Evolutionary conservation across 1,284 basidiomycete genomes (phyloP).

Genomic region (Exsudoporus floridanus): DNA sequence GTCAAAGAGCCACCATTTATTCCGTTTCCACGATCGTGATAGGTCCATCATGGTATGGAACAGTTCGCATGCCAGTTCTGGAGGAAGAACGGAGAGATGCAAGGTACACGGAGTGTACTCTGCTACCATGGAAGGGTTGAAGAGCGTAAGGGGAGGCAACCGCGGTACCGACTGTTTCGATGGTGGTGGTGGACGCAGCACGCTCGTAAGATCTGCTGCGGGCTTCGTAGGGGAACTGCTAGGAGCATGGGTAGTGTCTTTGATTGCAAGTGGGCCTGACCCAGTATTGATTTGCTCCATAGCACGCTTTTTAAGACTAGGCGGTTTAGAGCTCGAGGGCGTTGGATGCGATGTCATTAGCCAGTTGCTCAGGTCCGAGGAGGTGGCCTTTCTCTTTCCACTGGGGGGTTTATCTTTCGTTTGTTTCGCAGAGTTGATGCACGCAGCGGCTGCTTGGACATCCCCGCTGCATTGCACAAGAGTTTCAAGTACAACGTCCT

Average conservation of each 20-base stretch:
- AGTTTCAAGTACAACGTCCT: slow-evolving; percentile 55
- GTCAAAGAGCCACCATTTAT: slow-evolving; percentile 85
- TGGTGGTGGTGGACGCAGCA: slow-evolving; percentile 54
- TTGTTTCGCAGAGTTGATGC: slow-evolving; percentile 33
- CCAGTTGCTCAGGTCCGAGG: slow-evolving; percentile 54
- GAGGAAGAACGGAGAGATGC: slow-evolving; percentile 65
- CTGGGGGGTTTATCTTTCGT: slow-evolving; percentile 7
- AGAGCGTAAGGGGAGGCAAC: slow-evolving; percentile 55
- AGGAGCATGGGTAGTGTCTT: slow-evolving; percentile 16
- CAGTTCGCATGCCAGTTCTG: slow-evolving; percentile 66
- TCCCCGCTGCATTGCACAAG: slow-evolving; percentile 62
- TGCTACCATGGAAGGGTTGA: slow-evolving; percentile 59
- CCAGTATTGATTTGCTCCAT: slow-evolving; percentile 1
- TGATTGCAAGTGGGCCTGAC: slow-evolving; percentile 14
- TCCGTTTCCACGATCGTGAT: slow-evolving; percentile 66
- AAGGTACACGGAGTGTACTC: slow-evolving; percentile 77
- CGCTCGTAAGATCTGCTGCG: slow-evolving; percentile 50
- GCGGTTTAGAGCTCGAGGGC: slow-evolving; percentile 24
- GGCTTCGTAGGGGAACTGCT: slow-evolving; percentile 30
- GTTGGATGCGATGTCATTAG: slow-evolving; percentile 34
- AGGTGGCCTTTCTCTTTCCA: slow-evolving; percentile 44
- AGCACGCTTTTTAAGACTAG: slow-evolving; percentile 25
- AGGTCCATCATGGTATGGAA: slow-evolving; percentile 68
- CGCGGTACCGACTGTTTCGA: slow-evolving; percentile 39
- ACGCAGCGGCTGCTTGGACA: slow-evolving; percentile 53